Percentiles rank a stretch among this genome's conserved stretches.
phyloP scores from a whole-genome alignment of 768 basidiomycete species.

The Asterophora parasitica region DNA sequence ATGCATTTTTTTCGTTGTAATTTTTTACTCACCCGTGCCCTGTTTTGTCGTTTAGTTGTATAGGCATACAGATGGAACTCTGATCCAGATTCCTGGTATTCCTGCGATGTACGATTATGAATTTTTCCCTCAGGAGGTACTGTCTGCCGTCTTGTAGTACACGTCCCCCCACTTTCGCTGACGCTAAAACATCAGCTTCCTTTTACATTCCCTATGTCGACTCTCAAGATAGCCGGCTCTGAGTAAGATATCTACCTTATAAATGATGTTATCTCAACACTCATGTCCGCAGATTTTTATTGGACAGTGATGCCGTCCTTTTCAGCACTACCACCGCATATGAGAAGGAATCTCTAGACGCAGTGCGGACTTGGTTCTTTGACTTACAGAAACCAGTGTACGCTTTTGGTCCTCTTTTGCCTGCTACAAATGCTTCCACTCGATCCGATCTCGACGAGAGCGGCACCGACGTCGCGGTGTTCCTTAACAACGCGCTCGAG shows the following conservation, averaged over 20 bases:
- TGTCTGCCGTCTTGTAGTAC: not conserved
- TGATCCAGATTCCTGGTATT: slow-evolving; percentile 18
- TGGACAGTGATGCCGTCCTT: slow-evolving; percentile 13
- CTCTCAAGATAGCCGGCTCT: not conserved
- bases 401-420: slow-evolving; percentile 17
- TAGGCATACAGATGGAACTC: slow-evolving; percentile 12
- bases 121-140: slow-evolving; percentile 14
- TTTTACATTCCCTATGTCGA: not conserved
- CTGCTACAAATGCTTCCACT: not conserved
- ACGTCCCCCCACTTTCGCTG: not conserved
- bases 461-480: slow-evolving; percentile 5
- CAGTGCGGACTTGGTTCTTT: slow-evolving; percentile 13
- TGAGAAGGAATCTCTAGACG: slow-evolving; percentile 14
- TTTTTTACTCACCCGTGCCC: not conserved
- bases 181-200: not conserved
- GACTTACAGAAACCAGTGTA: slow-evolving; percentile 12
- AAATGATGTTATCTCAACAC: not conserved
- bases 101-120: slow-evolving; percentile 21
- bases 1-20: not conserved
- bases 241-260: not conserved
- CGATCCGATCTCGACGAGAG: not conserved
- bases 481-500: slow-evolving; percentile 9
- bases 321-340: slow-evolving; percentile 3
- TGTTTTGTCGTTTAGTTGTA: slow-evolving; percentile 11
- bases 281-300: slow-evolving; percentile 1